These are phyloP conservation scores for Leishmania major DNA, from an alignment of 208 protist genomes.

Conservation along the genomic window DNA sequence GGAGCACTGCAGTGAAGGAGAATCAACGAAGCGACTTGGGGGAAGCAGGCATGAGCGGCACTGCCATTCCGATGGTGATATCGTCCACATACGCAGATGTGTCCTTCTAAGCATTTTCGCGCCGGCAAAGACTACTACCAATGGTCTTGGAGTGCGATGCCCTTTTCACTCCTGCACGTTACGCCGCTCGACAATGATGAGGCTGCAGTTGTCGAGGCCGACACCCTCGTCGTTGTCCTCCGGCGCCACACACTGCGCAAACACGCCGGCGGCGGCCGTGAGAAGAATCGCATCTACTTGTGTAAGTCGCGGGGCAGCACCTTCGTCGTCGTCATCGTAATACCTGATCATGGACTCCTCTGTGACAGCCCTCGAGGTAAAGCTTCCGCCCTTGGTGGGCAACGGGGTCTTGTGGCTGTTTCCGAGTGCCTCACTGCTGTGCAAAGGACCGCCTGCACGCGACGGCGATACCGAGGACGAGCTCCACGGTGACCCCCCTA, in stretches of 20 bases:
- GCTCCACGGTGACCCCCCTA: not conserved
- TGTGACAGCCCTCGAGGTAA: not conserved
- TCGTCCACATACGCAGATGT: not conserved
- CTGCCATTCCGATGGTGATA: not conserved
- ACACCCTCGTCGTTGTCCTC: conserved; percentile 77
- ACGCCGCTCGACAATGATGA: conserved; percentile 71
- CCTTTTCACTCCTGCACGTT: conserved; percentile 26
- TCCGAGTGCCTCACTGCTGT: not conserved
- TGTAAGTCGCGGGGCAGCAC: not conserved
- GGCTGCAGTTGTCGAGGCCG: conserved; percentile 78
- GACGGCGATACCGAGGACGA: not conserved
- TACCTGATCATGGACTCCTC: conserved; percentile 20
- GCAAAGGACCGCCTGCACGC: not conserved
- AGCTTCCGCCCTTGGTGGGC: not conserved
- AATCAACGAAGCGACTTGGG: not conserved
- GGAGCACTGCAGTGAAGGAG: not conserved
- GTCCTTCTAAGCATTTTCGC: not conserved
- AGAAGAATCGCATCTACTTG: conserved; percentile 58
- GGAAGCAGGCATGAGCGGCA: not conserved
- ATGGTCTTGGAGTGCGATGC: too few relatives aligned
- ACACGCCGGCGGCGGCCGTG: conserved; percentile 63
- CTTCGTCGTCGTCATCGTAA: conserved; percentile 15
- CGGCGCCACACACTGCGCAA: conserved; percentile 77
- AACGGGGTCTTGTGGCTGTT: conserved; percentile 5
- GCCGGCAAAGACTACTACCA: not conserved